Conservation (phyloP, 78 protist species). For the Salpingoeca rosetta region DNA sequence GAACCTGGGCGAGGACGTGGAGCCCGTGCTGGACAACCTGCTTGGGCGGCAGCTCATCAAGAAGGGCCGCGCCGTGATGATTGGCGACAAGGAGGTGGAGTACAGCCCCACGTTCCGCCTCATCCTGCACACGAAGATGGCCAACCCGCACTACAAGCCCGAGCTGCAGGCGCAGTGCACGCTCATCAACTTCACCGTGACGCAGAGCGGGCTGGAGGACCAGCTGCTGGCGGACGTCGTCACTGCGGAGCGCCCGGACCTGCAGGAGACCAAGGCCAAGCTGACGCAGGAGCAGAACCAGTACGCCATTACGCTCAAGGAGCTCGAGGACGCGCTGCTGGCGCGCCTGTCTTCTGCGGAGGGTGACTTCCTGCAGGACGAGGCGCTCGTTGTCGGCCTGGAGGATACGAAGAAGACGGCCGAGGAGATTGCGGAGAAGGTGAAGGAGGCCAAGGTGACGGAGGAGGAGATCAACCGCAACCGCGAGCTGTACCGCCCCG, state of each 20-base stretch:
- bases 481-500: slow-evolving; percentile 61
- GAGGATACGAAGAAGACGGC: slow-evolving; percentile 61
- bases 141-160: slow-evolving; percentile 83
- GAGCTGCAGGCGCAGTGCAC: slow-evolving; percentile 80
- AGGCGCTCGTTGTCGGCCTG: slow-evolving; percentile 58
- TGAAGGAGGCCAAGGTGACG: slow-evolving; percentile 37
- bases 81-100: slow-evolving; percentile 35
- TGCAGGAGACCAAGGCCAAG: slow-evolving; percentile 39
- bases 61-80: slow-evolving; percentile 11
- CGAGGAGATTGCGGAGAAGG: slow-evolving; percentile 35
- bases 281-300: slow-evolving; percentile 57
- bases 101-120: slow-evolving; percentile 47
- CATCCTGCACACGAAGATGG: slow-evolving; percentile 68
- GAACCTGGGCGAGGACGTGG: slow-evolving; percentile 41
- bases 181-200: slow-evolving; percentile 79
- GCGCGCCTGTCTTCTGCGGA: slow-evolving; percentile 39
- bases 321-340: slow-evolving; percentile 60
- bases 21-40: slow-evolving; percentile 48
- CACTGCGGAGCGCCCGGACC: slow-evolving; percentile 69
- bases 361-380: slow-evolving; percentile 69
- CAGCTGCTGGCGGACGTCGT: slow-evolving; percentile 83
- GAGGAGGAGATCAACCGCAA: slow-evolving; percentile 38
- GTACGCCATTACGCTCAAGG: slow-evolving; percentile 54
- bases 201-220: slow-evolving; percentile 81
- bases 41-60: slow-evolving; percentile 16